Percentiles rank a stretch among this genome's conserved stretches.
Evolutionary conservation across 2,329 filamentous ascomycete genomes (phyloP).

Genomic region (Ilyonectria mors-panacis): DNA sequence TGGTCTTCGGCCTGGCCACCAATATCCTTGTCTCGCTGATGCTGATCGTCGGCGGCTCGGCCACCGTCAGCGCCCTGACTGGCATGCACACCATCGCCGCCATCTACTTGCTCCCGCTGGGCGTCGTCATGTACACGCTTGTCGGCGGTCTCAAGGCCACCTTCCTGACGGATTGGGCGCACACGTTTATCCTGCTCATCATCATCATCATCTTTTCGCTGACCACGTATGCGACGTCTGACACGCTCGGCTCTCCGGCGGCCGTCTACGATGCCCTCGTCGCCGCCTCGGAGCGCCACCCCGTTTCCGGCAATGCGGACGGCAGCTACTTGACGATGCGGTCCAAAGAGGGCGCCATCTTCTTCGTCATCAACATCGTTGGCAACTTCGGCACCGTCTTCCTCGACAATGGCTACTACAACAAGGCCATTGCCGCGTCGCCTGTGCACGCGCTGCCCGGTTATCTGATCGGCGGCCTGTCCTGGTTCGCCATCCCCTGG

Average conservation of each 20-base stretch:
- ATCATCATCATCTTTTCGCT: slow-evolving; percentile 91
- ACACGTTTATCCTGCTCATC: slow-evolving; percentile 87
- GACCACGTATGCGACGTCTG: slow-evolving; percentile 83
- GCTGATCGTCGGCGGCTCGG: slow-evolving; percentile 83
- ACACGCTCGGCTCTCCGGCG: slow-evolving; percentile 79
- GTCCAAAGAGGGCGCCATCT: slow-evolving; percentile 79
- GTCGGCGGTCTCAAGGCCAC: slow-evolving; percentile 88
- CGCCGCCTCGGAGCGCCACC: slow-evolving; percentile 77
- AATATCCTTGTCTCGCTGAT: slow-evolving; percentile 92
- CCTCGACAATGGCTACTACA: slow-evolving; percentile 90
- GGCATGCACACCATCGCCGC: slow-evolving; percentile 77
- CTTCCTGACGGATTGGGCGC: slow-evolving; percentile 88
- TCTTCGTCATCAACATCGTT: slow-evolving; percentile 91
- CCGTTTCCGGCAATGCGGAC: slow-evolving; percentile 83
- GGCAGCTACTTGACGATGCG: slow-evolving; percentile 92
- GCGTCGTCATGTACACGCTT: slow-evolving; percentile 80
- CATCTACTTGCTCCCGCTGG: slow-evolving; percentile 86
- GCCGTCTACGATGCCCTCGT: slow-evolving; percentile 85
- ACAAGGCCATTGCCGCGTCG: slow-evolving; percentile 92
- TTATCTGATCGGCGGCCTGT: slow-evolving; percentile 88
- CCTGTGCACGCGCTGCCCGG: slow-evolving; percentile 89
- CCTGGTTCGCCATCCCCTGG: slow-evolving; percentile 96
- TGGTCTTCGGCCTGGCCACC: slow-evolving; percentile 85
- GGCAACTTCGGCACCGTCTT: slow-evolving; percentile 90
- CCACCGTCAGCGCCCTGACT: slow-evolving; percentile 67